Base-by-base conservation (phyloP, 1,284 basidiomycete species). In the Sanghuangporus weigelae region DNA sequence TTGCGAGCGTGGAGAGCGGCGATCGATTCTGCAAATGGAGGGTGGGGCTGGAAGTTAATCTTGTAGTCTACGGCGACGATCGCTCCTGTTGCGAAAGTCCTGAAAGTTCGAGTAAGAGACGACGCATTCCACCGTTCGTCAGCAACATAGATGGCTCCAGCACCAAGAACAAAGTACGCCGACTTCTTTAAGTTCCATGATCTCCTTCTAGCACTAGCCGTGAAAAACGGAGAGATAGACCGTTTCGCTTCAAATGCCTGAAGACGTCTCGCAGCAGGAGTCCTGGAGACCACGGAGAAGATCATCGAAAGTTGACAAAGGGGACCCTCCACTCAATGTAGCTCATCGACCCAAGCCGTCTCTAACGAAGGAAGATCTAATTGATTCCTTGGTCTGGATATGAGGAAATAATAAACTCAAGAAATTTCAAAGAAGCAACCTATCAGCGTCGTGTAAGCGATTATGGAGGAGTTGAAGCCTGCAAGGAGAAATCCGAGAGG, bases 1-100 rank as follows among this genome's bases (percentile, higher is more conserved):
- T 95, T 92, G 53, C 94, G 84, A 66, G 89, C 84, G 68, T 96
- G 94, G 2, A 96, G 77, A 21, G 83, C 79, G 6, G 90, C 88
- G 69, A 95, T 95, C 57, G 81, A 75, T 19, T 90, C 84, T 0
- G 66, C 81, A 78, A 76, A 89, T 79, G 68, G 81, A 75, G 63
- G 85, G 76, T 63, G 79, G 84, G 51, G 50, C 38, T 63, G 55
- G 70, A 96, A 96, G 75, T 95, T 95, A 63, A 90, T 73, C 72
- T 96, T 96, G 77, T 95, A 92, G 72, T 93, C 90, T 63, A 84
- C 65, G 2, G 89, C 87, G 50, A 91, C 87, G 60, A 84, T 68
- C 5, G 81, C 77, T 49, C 63, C 63, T n/a, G 57, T 60, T 10
- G 19, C 26, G 51, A 64, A 64, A 12, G 58, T 64, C 14, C 59